Evolutionary conservation across 2,329 filamentous ascomycete species (phyloP), one percentile per base, ranked within the genome.

Genomic region (Dryadomyces quercivorus): DNA sequence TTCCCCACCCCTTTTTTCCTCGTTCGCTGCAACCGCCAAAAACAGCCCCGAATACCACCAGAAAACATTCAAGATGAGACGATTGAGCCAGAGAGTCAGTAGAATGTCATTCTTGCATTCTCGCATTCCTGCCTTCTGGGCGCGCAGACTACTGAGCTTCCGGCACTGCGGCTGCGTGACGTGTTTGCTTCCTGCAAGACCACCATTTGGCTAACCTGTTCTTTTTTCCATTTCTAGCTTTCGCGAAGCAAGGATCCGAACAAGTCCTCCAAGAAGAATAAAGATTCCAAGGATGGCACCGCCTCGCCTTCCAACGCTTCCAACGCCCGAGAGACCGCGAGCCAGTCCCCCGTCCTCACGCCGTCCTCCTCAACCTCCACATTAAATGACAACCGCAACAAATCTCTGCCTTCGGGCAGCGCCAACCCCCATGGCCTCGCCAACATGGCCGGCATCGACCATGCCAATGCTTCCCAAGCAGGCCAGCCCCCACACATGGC

Each of bases 41-140:
- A 36, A 15, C 26, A 36, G 22, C 46, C 20, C 44, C 22, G 45
- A 36, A 18, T 45, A 38, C 46, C 34, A 22, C 22, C 12, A 42
- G 22, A 46, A 26, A 13, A 38, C 21, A n/a, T 9, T 13, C 18
- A 56, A 53, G 73, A 96, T 97, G 92, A 96, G 95, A 77, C 87
- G 89, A 70, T 95, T 97, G 73, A 87, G 90, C 74, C 89, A 95
- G 78, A 88, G 88, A 86, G 90, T 95, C 82, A 79, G 88, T 82
- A 58, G 60, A 60, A 62, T 64, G 64, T 58, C 55, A 57, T 38
- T 46, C 8, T 13, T 36, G 47, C n/a, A 34, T 44, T 18, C 40
- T 12, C 7, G 26, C 12, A 57, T 38, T 46, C 8, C 7, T 36
- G 47, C n/a, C 21, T 44, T 18, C 40, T 12, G 5, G 26, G 13